A percentile compares a stretch with the other conserved stretches of the same genome.
Evolutionary conservation across 2,329 filamentous ascomycete species (phyloP).

Genomic region (Aulographum hederae): DNA sequence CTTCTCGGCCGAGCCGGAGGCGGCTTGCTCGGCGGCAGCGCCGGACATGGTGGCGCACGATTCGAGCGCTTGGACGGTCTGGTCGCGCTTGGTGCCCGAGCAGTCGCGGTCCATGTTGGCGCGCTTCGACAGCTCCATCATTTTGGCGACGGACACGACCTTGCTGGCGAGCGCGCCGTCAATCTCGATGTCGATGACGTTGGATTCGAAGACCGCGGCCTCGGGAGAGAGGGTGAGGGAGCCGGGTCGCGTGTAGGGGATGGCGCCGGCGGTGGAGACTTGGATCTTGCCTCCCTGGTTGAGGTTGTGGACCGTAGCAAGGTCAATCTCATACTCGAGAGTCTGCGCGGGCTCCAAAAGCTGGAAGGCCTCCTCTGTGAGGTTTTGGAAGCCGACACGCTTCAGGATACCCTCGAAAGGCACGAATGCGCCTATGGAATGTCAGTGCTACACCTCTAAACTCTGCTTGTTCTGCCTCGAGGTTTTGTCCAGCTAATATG

Average conservation of each 20-base stretch:
- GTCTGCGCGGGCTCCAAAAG: constrained; percentile 27
- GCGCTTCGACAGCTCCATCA: constrained; percentile 31
- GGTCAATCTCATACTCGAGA: constrained; percentile 34
- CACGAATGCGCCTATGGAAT: neutral
- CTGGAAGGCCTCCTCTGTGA: constrained; percentile 32
- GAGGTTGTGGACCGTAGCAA: constrained; percentile 37
- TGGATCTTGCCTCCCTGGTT: constrained; percentile 33
- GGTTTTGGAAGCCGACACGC: constrained; percentile 24
- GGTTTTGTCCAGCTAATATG: no score
- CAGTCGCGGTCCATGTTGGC: constrained; percentile 35
- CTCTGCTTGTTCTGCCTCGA: neutral
- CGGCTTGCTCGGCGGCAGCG: constrained; percentile 32
- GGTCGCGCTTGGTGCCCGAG: constrained; percentile 25
- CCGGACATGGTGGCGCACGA: constrained; percentile 37
- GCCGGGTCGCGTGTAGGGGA: constrained; percentile 35
- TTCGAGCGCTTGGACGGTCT: constrained; percentile 31
- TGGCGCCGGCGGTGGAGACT: constrained; percentile 35
- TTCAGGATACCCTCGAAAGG: constrained; percentile 35
- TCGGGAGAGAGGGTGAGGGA: constrained; percentile 34
- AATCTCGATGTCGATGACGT: constrained; percentile 37
- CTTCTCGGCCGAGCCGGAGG: constrained; percentile 29
- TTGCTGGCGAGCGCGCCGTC: constrained; percentile 36
- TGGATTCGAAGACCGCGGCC: constrained; percentile 37
- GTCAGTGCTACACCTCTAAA: neutral
- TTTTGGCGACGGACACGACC: constrained; percentile 26